A percentile compares a stretch with the other conserved stretches of the same genome.
phyloP scores from a whole-genome alignment of 805 yeast genomes.

The Starmerella powellii region DNA sequence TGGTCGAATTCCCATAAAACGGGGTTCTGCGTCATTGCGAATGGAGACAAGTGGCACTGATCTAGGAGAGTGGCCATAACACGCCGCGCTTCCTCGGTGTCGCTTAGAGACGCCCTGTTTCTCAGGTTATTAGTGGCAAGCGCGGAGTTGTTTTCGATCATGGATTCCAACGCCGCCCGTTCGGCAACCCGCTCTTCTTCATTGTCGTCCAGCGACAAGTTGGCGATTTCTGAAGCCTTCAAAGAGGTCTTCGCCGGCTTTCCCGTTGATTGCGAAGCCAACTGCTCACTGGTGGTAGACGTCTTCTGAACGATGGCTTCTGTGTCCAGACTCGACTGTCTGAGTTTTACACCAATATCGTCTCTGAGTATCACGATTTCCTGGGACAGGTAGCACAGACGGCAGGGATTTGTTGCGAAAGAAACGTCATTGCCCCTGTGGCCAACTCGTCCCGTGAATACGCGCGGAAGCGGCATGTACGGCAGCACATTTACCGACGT shows the following conservation, averaged over 20 bases:
- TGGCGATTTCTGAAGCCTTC: not conserved
- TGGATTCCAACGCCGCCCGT: constrained; percentile 4
- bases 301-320: constrained; percentile 6
- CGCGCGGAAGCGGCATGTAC: constrained; percentile 52
- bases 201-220: constrained; percentile 16
- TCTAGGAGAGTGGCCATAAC: constrained; percentile 70
- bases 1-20: constrained; percentile 60
- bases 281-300: no score
- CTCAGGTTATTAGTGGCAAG: not conserved
- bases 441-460: constrained; percentile 57
- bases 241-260: not conserved
- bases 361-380: constrained; percentile 69
- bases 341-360: constrained; percentile 56
- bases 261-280: no score
- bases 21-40: constrained; percentile 47
- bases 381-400: constrained; percentile 69
- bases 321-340: constrained; percentile 46
- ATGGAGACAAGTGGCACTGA: constrained; percentile 83
- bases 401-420: constrained; percentile 67
- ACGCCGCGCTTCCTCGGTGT: constrained; percentile 31
- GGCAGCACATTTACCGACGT: constrained; percentile 60
- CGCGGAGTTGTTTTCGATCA: constrained; percentile 3
- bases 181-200: constrained; percentile 21
- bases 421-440: constrained; percentile 42
- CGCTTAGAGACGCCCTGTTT: constrained; percentile 13